Evolutionary conservation across 78 protist species (phyloP), one percentile per base, ranked within the genome.

Genomic region (Speleostelium caveatum): DNA sequence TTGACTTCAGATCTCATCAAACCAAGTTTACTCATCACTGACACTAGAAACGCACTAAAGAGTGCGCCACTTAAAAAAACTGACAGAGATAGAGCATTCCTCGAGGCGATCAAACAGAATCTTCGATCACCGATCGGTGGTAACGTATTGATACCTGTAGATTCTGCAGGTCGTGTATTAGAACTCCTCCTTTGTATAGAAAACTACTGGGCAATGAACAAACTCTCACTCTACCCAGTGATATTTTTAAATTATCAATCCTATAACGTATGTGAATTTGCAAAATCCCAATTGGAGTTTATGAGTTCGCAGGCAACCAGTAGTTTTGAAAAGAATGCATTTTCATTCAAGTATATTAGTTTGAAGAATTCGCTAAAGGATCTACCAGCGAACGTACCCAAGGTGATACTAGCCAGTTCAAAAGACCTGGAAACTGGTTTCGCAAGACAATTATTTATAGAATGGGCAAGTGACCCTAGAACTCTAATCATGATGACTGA

Each of bases 11-110:
- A 79, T 45, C 3, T 97, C 6, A 21, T 28, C 3, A 76, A 94
- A 22, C 99, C 99, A 7, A 53, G 95, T 19, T 51, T 96, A 22
- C 73, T 97, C 19, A 97, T 97, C 22, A 94, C 98, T 26, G 97
- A 95, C 49, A 33, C 94, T 8, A 28, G 59, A 39, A 75, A 93
- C 24, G 78, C 93, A 17, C 19, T 24, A 42, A 26, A 28, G 21
- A 42, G 73, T 36, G 19, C 77, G 3, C 56, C 73, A 24, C 71
- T 26, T 32, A 92, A 90, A 38, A 45, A 76, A 22, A 65, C n/a
- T 0, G 89, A 73, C 32, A 49, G 74, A n/a, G 94, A 87, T 56
- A 71, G 51, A 67, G 41, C 66, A 21, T 39, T 79, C 35, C 26
- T 41, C 10, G 60, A 87, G 39, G 28, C 38, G 24, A 42, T 96